These are phyloP conservation scores for Lodderomyces parapsilosis DNA, from an alignment of 1,139 yeast genomes.

Conservation along the genomic window DNA sequence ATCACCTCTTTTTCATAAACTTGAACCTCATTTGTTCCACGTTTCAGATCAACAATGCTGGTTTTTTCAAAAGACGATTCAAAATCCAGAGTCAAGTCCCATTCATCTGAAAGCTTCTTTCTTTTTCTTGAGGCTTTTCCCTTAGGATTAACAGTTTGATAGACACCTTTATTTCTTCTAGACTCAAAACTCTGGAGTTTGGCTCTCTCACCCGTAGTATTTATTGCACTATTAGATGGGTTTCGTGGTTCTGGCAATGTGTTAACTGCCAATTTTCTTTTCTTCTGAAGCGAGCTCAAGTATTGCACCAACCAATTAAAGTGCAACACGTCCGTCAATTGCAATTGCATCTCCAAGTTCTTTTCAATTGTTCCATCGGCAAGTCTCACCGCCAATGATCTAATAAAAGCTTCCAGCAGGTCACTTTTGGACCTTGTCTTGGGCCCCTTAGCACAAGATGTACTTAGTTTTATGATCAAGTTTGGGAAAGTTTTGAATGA, in stretches of 20 bases:
- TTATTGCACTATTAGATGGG: background rate
- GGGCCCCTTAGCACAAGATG: conserved; percentile 11
- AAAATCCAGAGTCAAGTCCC: conserved; percentile 2
- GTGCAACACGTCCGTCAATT: conserved; percentile 8
- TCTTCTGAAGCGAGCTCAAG: conserved; percentile 6
- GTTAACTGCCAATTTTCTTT: background rate
- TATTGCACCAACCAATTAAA: conserved; percentile 12
- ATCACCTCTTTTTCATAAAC: too few relatives aligned
- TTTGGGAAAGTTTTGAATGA: conserved; percentile 11
- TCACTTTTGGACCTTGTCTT: conserved; percentile 9
- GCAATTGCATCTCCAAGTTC: conserved; percentile 9
- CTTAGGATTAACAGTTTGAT: background rate
- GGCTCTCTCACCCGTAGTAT: background rate
- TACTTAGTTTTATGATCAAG: conserved; percentile 11
- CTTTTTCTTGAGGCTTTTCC: background rate
- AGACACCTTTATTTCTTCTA: background rate
- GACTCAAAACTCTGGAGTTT: background rate
- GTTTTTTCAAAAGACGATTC: background rate
- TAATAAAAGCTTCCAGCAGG: conserved; percentile 8
- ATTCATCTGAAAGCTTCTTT: conserved; percentile 1
- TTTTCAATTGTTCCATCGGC: conserved; percentile 7
- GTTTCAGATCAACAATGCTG: background rate
- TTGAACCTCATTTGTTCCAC: background rate
- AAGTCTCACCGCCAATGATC: conserved; percentile 12
- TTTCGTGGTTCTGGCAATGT: background rate